Evolutionary conservation across 2,329 filamentous ascomycete genomes (phyloP), one percentile per base, ranked within the genome.

Genomic region (Cercospora sesami): DNA sequence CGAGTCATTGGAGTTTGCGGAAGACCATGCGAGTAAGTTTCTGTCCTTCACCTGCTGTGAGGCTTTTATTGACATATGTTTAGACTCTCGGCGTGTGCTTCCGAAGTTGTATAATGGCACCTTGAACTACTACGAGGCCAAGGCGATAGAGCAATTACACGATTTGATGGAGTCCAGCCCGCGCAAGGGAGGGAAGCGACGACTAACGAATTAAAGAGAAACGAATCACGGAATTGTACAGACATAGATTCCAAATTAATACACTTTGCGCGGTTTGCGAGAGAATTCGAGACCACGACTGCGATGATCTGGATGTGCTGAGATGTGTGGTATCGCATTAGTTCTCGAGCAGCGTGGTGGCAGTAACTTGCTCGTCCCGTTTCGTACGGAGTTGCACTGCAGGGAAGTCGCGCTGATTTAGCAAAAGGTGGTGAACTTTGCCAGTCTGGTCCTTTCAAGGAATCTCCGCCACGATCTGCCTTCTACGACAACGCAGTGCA

Each of bases 1-100:
- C 51, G 86, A 86, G 67, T 88, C 88, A 67, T 82, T 94, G 62
- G 87, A 89, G 2, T 96, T 96, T 78, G 91, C 90, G 6, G 82
- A 84, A 63, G 87, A 91, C 71, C 93, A 96, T 82, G 92, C 91
- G 55, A 93, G 94, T 85, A 88, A 79, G 83, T 83, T 36, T 10
- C 28, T 7, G 10, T 51, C n/a, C 8, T 2, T 57, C 16, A 18
- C 18, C 1, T 10, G 9, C 2, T 5, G 31, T 18, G 28, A 39
- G 30, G 16, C 12, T 23, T n/a, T 26, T 45, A 39, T 59, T 68
- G 58, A 68, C 63, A 14, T 53, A 1, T 3, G 9, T 21, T 21
- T 71, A 80, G 79, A 79, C 70, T 78, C 89, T 71, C 80, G 80
- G 68, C 85, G 86, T 77, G 77, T 92, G 3, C 78, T 93, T 62